These are phyloP conservation scores for Sungouiozyma ichnusensis DNA, from an alignment of 805 yeast species.

Conservation along the genomic window DNA sequence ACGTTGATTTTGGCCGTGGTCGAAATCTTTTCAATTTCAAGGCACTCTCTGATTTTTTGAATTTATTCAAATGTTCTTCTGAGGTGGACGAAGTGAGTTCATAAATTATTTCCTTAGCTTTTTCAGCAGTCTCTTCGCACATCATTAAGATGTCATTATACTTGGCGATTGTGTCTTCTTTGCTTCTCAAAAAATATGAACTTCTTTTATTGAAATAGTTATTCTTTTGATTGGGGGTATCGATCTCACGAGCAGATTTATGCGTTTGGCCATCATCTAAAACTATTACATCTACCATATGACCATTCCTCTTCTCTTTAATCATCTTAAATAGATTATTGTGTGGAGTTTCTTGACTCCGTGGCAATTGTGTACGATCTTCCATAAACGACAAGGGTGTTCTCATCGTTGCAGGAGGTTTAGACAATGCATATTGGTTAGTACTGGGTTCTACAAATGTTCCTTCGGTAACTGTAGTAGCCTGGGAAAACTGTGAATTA, in stretches of 20 bases:
- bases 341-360: not conserved
- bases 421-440: not conserved
- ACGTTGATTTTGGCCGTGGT: not conserved
- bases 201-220: conserved; percentile 5
- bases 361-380: not conserved
- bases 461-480: conserved; percentile 12
- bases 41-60: not conserved
- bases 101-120: conserved; percentile 18
- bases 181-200: not conserved
- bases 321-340: conserved; percentile 3
- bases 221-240: conserved; percentile 1
- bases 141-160: conserved; percentile 13
- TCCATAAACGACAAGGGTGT: not conserved
- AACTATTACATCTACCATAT: conserved; percentile 18
- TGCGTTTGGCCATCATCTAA: conserved; percentile 14
- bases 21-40: not conserved
- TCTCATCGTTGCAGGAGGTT: not conserved
- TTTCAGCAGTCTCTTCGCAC: conserved; percentile 24
- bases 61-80: not conserved
- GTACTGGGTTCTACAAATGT: conserved; percentile 5
- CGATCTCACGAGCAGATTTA: not conserved
- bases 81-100: conserved; percentile 8
- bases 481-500: conserved; percentile 22
- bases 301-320: conserved; percentile 12
- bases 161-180: conserved; percentile 8